These are phyloP conservation scores for Pythium apleroticum DNA, from an alignment of 352 stramenopile genomes.

Conservation along the genomic window DNA sequence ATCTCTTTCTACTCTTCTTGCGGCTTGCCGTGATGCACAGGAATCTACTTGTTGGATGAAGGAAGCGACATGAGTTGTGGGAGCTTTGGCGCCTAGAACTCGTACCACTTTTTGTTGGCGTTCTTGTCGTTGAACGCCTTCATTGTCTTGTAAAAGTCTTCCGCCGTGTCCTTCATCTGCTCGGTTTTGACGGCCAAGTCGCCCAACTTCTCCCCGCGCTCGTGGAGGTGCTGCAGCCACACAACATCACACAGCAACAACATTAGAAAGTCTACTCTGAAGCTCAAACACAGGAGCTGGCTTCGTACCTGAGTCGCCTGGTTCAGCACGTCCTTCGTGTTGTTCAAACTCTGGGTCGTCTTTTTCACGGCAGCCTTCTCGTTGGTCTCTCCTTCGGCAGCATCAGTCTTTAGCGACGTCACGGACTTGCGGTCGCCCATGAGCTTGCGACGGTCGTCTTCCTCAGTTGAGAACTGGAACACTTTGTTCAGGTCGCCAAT, in stretches of 20 bases:
- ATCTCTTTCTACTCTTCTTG: neutral
- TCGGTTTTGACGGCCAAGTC: conserved; percentile 79
- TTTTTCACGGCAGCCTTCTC: conserved; percentile 22
- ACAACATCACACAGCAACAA: conserved; percentile 15
- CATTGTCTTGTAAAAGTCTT: conserved; percentile 86
- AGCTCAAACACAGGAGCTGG: neutral
- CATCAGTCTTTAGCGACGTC: conserved; percentile 6
- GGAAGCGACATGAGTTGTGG: too few species aligned
- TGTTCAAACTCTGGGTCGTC: conserved; percentile 31
- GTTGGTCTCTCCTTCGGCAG: neutral
- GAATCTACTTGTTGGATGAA: neutral
- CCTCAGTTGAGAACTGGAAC: conserved; percentile 68
- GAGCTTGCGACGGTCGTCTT: conserved; percentile 52
- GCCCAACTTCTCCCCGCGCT: conserved; percentile 76
- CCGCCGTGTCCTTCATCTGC: conserved; percentile 78
- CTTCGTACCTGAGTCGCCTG: conserved; percentile 65
- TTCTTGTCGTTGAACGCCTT: conserved; percentile 86
- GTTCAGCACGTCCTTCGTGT: conserved; percentile 63
- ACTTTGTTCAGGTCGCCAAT: conserved; percentile 70
- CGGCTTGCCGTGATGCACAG: neutral
- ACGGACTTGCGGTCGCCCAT: conserved; percentile 45
- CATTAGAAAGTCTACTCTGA: neutral
- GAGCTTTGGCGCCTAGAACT: conserved; percentile 38
- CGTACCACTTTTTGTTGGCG: conserved; percentile 85
- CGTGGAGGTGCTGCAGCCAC: conserved; percentile 53